Conservation (phyloP, 306 rosid genomes). For the Hylodesmum podocarpum region DNA sequence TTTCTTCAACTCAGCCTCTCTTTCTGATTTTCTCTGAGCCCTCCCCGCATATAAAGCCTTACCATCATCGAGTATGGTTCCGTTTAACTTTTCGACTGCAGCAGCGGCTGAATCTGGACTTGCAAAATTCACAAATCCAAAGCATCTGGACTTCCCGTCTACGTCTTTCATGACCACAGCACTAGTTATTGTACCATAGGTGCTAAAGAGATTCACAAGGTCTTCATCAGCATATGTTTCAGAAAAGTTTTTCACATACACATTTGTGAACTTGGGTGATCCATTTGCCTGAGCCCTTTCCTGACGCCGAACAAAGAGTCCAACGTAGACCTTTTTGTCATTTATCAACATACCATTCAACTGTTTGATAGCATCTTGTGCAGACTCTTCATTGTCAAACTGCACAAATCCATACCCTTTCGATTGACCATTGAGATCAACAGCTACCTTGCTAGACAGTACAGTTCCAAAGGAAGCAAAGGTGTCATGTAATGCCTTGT, state of each 20-base stretch:
- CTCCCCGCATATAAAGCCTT: background rate
- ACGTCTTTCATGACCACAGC: conserved; percentile 2
- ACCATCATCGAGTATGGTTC: background rate
- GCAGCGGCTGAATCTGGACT: background rate
- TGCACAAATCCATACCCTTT: conserved; percentile 24
- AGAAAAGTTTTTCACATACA: conserved; percentile 22
- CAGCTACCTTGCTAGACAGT: background rate
- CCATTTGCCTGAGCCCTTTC: background rate
- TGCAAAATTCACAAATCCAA: conserved; percentile 26
- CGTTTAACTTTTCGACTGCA: background rate
- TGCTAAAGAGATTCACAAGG: background rate
- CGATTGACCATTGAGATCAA: background rate
- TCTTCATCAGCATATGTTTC: conserved; percentile 14
- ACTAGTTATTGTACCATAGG: conserved; percentile 20
- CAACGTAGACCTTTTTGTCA: conserved; percentile 9
- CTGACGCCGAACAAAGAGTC: background rate
- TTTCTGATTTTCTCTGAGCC: conserved; percentile 8
- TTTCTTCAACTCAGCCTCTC: background rate
- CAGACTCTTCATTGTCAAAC: background rate
- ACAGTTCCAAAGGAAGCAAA: conserved; percentile 22
- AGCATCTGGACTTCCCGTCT: background rate
- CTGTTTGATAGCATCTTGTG: conserved; percentile 8
- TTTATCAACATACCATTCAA: conserved; percentile 17
- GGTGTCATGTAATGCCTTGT: conserved; percentile 9
- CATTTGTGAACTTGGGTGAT: conserved; percentile 14